phyloP scores from a whole-genome alignment of 2,329 filamentous ascomycete genomes.

The Periconia sp. region DNA sequence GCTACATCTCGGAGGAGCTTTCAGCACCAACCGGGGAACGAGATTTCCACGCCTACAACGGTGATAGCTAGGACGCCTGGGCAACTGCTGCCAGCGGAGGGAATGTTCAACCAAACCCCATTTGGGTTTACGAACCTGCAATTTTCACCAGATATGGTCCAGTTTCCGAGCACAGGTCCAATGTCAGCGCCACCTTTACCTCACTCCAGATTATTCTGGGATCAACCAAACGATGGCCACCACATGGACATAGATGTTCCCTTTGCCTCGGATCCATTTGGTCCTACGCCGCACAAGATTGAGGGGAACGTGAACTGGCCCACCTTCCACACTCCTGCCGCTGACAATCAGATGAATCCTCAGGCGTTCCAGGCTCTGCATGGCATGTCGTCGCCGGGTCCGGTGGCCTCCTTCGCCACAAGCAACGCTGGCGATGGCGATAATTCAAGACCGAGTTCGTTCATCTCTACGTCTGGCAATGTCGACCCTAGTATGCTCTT shows the following conservation, averaged over 20 bases:
- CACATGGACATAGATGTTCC: conserved; percentile 45
- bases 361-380: conserved; percentile 42
- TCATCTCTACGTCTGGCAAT: conserved; percentile 44
- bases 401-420: conserved; percentile 27
- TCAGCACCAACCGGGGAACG: conserved; percentile 35
- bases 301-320: conserved; percentile 40
- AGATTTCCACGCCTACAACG: conserved; percentile 42
- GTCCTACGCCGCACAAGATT: conserved; percentile 42
- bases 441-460: conserved; percentile 35
- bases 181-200: conserved; percentile 63
- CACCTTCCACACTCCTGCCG: conserved; percentile 32
- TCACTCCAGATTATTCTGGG: conserved; percentile 52
- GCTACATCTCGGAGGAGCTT: conserved; percentile 56
- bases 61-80: conserved; percentile 50
- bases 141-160: conserved; percentile 64
- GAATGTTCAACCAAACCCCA: conserved; percentile 45
- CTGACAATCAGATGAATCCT: conserved; percentile 36
- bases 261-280: conserved; percentile 39
- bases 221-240: conserved; percentile 33
- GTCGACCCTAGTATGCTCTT: conserved; percentile 57
- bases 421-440: conserved; percentile 24
- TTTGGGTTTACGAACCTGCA: conserved; percentile 60
- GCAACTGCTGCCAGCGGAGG: conserved; percentile 30
- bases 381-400: conserved; percentile 31
- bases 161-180: conserved; percentile 58